Evolutionary conservation across 306 rosid genomes (phyloP), one percentile per base, ranked within the genome.

Genomic region (Mimosa bimucronata): DNA sequence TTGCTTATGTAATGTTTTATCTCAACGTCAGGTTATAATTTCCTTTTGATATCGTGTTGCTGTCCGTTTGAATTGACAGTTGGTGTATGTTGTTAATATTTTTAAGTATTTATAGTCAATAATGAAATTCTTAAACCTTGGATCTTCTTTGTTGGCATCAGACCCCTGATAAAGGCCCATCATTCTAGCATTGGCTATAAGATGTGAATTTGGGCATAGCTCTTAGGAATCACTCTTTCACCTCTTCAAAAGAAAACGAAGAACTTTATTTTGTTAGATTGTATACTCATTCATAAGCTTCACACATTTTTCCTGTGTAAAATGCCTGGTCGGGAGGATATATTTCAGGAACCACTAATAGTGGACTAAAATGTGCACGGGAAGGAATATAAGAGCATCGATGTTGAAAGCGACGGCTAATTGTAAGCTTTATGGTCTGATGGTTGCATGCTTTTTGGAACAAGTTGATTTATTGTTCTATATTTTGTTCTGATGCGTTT

Each of bases 311-410:
- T 9, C 53, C 15, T 41, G 55, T 42, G 74, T 29, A 69, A n/a
- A 26, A 71, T 87, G 97, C 97, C 76, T 94, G 97, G 98, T 92
- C 95, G 3, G 97, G 95, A 60, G 98, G 94, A 74, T 90, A 86
- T 81, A 84, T 87, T 58, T 97, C 97, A 14, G 98, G 97, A 85
- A 88, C 94, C 77, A 88, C 87, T 52, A 88, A 92, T 14, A 97
- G 95, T 76, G 83, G 83, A 69, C 90, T 18, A 25, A 53, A 6
- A 13, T 6, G 13, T 44, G 40, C 57, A 9, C 10, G 31, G n/a
- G 3, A 12, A 19, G 73, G 73, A 38, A 38, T 67, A 68, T 37
- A 7, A 41, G 26, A 68, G 73, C 74, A 69, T 21, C 53, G 31
- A 69, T 5, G 7, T 26, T 13, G 60, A 71, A 66, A 86, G 82